These are phyloP conservation scores for Saitozyma sp. DNA, from an alignment of 768 basidiomycete species.

Conservation along the genomic window DNA sequence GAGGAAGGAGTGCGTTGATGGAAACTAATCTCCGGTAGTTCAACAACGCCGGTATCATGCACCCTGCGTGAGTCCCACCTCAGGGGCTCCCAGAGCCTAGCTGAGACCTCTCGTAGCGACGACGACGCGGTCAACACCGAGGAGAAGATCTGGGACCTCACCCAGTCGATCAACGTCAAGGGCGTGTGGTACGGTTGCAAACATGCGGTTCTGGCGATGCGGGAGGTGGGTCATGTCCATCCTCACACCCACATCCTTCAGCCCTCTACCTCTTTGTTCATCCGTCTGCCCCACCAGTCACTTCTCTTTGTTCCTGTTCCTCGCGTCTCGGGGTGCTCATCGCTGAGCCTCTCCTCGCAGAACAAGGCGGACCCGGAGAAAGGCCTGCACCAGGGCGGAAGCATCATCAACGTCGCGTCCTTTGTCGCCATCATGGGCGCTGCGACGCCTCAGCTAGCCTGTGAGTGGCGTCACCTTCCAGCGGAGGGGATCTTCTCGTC, in stretches of 20 bases:
- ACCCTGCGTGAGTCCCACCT: slow-evolving; percentile 58
- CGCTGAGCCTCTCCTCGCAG: slow-evolving; percentile 22
- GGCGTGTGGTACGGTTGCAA: slow-evolving; percentile 99
- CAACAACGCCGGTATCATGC: slow-evolving; percentile 99
- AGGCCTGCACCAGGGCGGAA: slow-evolving; percentile 68
- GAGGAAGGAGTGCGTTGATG: slow-evolving; percentile 1
- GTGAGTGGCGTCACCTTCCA: slow-evolving; percentile 57
- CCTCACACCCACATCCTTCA: too few relatives aligned
- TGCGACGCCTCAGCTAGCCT: slow-evolving; percentile 97
- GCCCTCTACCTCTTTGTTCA: too few relatives aligned
- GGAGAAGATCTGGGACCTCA: slow-evolving; percentile 81
- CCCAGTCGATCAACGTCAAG: slow-evolving; percentile 84
- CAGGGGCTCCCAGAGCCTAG: background rate
- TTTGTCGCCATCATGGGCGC: slow-evolving; percentile 96
- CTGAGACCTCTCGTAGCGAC: slow-evolving; percentile 56
- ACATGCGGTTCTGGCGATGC: slow-evolving; percentile 95
- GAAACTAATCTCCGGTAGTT: slow-evolving; percentile 60
- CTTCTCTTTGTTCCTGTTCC: background rate
- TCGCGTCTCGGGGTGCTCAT: background rate
- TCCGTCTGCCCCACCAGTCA: too few relatives aligned
- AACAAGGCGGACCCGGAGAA: slow-evolving; percentile 80
- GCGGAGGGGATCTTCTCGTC: too few relatives aligned
- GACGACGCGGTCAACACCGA: slow-evolving; percentile 95
- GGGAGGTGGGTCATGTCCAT: slow-evolving; percentile 55
- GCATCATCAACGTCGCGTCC: slow-evolving; percentile 97